Base-by-base conservation (phyloP, 2,329 filamentous ascomycete genomes). In the Arthrobotrys pseudoclavata region DNA sequence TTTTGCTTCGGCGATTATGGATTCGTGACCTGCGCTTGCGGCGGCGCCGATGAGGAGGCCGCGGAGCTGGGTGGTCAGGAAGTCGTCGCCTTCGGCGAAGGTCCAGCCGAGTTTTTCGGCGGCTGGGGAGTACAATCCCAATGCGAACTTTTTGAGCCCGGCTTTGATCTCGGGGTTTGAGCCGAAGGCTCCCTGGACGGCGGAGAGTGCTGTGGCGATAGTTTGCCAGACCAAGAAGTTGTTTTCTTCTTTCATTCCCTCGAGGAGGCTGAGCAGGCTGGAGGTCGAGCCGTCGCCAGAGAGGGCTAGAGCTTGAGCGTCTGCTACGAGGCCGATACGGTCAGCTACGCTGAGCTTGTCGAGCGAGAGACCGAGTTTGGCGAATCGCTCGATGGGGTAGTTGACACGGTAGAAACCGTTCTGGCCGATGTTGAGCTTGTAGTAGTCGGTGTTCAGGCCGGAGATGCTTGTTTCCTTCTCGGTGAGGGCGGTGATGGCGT, bases 331-430 rank as follows among this genome's bases (percentile, higher is more conserved):
- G 47, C 93, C 93, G 81, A 98, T 97, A 86, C 96, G 97, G 85
- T 99, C 96, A 83, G 95, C 90, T 4, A 91, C 90, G 79, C 88
- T 92, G 24, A 99, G 87, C 80, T 90, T 90, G 80, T 92, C 87
- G 15, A 94, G 90, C 81, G 92, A 90, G 66, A 89, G 88, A 72
- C 92, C 92, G 24, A 99, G 89, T 85, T 93, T 93, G 45, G 88
- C 89, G 47, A 99, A 88, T 57, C 95, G 90, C 79, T 89, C 87
- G n/a, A 93, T 90, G 4, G 96, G 93, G 83, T 98, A 97, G 84
- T 97, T 97, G 60, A 95, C 96, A 78, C 94, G 89, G 85, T 96
- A 98, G 84, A 92, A 97, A 26, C 94, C 95, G 63, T 91, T 94
- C 74, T 95, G 92, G 69, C 95, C 90, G 77, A 91, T 90, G 86